These are phyloP conservation scores for Colletotrichum sp. DNA, from an alignment of 2,329 filamentous ascomycete genomes.

Conservation along the genomic window DNA sequence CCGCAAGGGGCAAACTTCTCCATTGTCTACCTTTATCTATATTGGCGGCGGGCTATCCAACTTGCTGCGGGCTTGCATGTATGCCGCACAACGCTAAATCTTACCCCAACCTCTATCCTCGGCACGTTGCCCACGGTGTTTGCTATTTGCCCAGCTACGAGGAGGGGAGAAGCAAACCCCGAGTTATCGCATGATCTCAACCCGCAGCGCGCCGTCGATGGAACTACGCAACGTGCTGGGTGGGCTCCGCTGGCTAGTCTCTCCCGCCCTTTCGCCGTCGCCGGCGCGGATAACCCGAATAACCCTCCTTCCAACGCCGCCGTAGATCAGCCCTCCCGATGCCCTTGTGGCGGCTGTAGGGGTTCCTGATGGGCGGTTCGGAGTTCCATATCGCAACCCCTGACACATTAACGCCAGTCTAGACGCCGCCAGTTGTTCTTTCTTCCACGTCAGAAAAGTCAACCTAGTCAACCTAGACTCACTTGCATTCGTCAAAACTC, in stretches of 20 bases:
- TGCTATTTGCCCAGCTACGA: not conserved
- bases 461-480: not conserved
- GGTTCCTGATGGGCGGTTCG: not conserved
- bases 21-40: not conserved
- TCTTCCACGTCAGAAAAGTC: not conserved
- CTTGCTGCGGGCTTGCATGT: not conserved
- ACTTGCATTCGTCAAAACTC: not conserved
- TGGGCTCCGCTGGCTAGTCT: not conserved
- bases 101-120: not conserved
- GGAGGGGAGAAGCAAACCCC: not conserved
- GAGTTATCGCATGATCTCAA: not conserved
- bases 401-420: not conserved
- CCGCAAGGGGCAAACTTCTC: not conserved
- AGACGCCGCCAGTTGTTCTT: not conserved
- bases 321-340: not conserved
- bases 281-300: not conserved
- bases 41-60: not conserved
- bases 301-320: not conserved
- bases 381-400: not conserved
- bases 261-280: not conserved
- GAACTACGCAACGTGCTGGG: not conserved
- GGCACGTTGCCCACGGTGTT: not conserved
- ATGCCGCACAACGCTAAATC: not conserved
- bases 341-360: not conserved
- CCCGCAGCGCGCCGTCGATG: not conserved